Evolutionary conservation across 176 grass and related monocot species (phyloP), one percentile per base, ranked within the genome.

Genomic region (Avena sativa): DNA sequence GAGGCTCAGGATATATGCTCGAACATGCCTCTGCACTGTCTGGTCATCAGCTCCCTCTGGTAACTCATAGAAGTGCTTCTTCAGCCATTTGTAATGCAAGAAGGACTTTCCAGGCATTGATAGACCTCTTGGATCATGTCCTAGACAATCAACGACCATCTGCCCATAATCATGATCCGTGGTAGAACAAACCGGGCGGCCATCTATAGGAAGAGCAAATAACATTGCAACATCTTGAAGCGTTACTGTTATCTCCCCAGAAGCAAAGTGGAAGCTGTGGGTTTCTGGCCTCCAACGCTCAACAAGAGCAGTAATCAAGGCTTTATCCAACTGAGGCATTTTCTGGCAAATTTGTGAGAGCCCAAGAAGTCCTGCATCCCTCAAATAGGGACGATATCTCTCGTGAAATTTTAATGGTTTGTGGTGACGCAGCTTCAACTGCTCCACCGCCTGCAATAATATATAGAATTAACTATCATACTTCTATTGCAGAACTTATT

Each of bases 1-100:
- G 68, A 91, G 89, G 85, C 89, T 91, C 59, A 91, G 69, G n/a
- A 91, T 91, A 87, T 91, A 91, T 88, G 89, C 89, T 85, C 81
- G 85, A 76, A 91, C 89, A 88, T 91, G 89, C 76, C 81, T 84
- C 71, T 91, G 76, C 61, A 91, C 81, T 44, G 76, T 85, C 40
- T 85, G 34, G 76, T 85, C 89, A 91, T 91, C 89, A 23, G 77
- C 89, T 0, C 65, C 89, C 67, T 88, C 85, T 85, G 89, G 86
- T 85, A 91, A 91, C 66, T 91, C 89, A 81, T 91, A 91, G 32
- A 91, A 91, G 53, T 88, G 82, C 6, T 88, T 91, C 77, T 91
- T 91, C 74, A 91, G 77, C 89, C 89, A 91, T 88, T 91, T 91
- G 77, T 91, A 91, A 74, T 88, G 89, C 52, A 91, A 74, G 77